These are phyloP conservation scores for Lactuca sativa DNA, from an alignment of 129 eudicot species.

Conservation along the genomic window DNA sequence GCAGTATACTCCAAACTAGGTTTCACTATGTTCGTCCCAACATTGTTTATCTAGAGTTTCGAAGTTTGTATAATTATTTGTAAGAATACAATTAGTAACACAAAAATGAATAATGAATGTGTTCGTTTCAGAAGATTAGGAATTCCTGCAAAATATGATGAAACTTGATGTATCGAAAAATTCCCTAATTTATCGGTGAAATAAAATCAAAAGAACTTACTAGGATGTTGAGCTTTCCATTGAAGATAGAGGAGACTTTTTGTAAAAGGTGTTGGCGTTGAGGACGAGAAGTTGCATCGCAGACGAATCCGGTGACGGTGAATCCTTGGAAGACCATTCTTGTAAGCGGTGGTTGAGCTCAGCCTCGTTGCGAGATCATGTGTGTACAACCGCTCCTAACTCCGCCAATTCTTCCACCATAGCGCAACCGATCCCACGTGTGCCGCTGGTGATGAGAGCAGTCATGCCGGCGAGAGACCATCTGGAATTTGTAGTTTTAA, in stretches of 20 bases:
- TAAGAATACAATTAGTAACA: too few species aligned
- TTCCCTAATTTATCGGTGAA: background rate
- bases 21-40: constrained; percentile 66
- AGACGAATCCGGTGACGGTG: constrained; percentile 61
- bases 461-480: constrained; percentile 72
- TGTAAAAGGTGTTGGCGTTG: constrained; percentile 58
- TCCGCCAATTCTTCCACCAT: constrained; percentile 74
- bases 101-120: too few species aligned
- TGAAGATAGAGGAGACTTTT: constrained; percentile 50
- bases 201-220: constrained; percentile 37
- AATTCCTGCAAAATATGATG: too few species aligned
- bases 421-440: constrained; percentile 82
- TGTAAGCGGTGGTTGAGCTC: constrained; percentile 56
- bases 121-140: too few species aligned
- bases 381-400: constrained; percentile 63
- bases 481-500: constrained; percentile 32
- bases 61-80: too few species aligned
- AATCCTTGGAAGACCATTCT: constrained; percentile 68
- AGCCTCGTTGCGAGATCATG: constrained; percentile 63
- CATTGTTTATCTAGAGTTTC: constrained; percentile 65
- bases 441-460: constrained; percentile 82
- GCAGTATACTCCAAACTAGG: constrained; percentile 51
- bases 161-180: background rate
- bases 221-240: constrained; percentile 77
- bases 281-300: constrained; percentile 54